Percentiles rank a stretch among this genome's conserved stretches.
phyloP scores from a whole-genome alignment of 495 filamentous ascomycete genomes.

The Penicillium soppii region DNA sequence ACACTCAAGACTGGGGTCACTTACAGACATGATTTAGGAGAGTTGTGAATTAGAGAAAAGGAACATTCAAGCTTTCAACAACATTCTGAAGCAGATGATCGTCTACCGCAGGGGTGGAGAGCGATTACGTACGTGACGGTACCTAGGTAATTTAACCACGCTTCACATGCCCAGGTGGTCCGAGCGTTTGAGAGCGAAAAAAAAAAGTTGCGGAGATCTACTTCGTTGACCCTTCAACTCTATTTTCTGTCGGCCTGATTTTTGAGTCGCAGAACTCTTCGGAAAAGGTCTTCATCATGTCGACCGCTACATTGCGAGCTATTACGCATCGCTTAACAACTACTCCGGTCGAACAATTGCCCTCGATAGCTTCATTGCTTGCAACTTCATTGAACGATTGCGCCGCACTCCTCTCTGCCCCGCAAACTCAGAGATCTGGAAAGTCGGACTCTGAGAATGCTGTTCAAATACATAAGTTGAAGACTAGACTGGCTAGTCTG shows the following conservation, averaged over 20 bases:
- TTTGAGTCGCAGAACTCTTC: not conserved
- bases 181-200: slow-evolving; percentile 13
- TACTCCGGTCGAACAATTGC: slow-evolving; percentile 62
- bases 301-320: slow-evolving; percentile 49
- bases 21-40: slow-evolving; percentile 38
- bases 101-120: slow-evolving; percentile 19
- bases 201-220: slow-evolving; percentile 27
- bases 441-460: slow-evolving; percentile 59
- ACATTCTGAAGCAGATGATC: slow-evolving; percentile 18
- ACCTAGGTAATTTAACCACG: slow-evolving; percentile 38
- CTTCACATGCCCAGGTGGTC: slow-evolving; percentile 33
- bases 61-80: slow-evolving; percentile 8
- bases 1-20: slow-evolving; percentile 12
- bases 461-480: slow-evolving; percentile 71
- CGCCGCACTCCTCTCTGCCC: slow-evolving; percentile 53
- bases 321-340: slow-evolving; percentile 67
- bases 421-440: slow-evolving; percentile 44
- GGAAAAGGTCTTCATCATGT: slow-evolving; percentile 11
- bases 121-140: slow-evolving; percentile 24
- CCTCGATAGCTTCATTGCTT: slow-evolving; percentile 59
- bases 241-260: not conserved
- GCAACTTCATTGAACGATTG: slow-evolving; percentile 61
- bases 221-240: slow-evolving; percentile 2
- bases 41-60: slow-evolving; percentile 17
- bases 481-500: slow-evolving; percentile 71